A percentile compares a stretch with the other conserved stretches of the same genome.
phyloP scores from a whole-genome alignment of 2,329 filamentous ascomycete species.

The Xylariales sp. region DNA sequence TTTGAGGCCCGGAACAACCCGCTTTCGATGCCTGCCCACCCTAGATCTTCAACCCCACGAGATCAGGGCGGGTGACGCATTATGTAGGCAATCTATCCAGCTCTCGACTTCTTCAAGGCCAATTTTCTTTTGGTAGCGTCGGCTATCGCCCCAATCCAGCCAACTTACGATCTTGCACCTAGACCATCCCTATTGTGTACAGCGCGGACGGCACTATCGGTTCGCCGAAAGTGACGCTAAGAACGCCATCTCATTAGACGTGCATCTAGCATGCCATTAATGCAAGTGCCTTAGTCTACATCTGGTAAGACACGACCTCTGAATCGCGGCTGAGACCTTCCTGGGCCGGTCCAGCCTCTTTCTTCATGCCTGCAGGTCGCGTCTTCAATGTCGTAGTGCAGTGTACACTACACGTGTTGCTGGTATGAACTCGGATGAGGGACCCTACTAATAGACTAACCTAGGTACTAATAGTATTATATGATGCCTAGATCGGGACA shows the following conservation, averaged over 20 bases:
- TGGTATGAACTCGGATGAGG: background rate
- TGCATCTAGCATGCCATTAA: conserved; percentile 15
- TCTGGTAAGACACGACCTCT: conserved; percentile 8
- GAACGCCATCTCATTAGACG: conserved; percentile 33
- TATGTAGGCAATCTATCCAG: background rate
- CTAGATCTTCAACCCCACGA: background rate
- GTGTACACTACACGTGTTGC: background rate
- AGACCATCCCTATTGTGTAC: background rate
- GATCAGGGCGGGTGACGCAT: no score
- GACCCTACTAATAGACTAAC: background rate
- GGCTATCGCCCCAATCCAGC: no score
- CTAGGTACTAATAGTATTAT: background rate
- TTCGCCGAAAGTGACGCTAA: conserved; percentile 7
- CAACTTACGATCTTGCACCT: conserved; percentile 5
- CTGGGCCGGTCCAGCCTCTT: conserved; percentile 18
- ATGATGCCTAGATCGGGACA: background rate
- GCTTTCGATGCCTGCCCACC: background rate
- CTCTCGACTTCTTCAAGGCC: background rate
- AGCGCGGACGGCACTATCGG: conserved; percentile 2
- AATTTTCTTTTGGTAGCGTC: no score
- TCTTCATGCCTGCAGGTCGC: background rate
- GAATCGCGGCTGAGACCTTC: conserved; percentile 22
- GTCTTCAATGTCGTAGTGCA: conserved; percentile 14
- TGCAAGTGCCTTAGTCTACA: conserved; percentile 16
- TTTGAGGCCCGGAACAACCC: no score